phyloP scores from a whole-genome alignment of 2,329 filamentous ascomycete genomes.

The Madurella mycetomatis region DNA sequence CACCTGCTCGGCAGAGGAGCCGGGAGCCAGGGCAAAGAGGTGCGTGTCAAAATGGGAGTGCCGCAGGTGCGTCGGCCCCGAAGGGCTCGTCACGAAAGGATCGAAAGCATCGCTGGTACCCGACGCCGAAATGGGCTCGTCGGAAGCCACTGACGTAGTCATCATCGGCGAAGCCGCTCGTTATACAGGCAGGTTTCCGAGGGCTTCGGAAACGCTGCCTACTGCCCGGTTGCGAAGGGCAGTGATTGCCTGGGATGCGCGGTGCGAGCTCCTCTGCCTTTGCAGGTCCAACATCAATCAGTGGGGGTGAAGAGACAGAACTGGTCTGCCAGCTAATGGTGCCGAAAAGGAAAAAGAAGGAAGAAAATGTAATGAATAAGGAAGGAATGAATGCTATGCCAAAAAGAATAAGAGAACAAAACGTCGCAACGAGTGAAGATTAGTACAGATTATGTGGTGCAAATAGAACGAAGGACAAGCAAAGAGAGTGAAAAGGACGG shows the following conservation, averaged over 20 bases:
- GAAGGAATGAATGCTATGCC: not conserved
- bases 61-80: conserved; percentile 54
- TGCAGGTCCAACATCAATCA: conserved; percentile 17
- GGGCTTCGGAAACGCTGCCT: not conserved
- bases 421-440: conserved; percentile 4
- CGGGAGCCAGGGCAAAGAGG: conserved; percentile 71
- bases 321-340: conserved; percentile 1
- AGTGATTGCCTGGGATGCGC: conserved; percentile 8
- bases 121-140: conserved; percentile 22
- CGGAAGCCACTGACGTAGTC: conserved; percentile 25
- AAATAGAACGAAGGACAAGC: conserved; percentile 2
- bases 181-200: conserved; percentile 4
- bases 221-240: conserved; percentile 6
- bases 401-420: conserved; percentile 11
- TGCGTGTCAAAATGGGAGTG: conserved; percentile 81
- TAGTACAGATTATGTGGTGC: conserved; percentile 10
- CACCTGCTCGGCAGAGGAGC: conserved; percentile 75
- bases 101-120: conserved; percentile 36
- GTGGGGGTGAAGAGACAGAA: conserved; percentile 4
- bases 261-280: conserved; percentile 14
- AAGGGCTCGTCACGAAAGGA: conserved; percentile 52
- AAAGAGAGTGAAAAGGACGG: conserved; percentile 7
- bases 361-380: conserved; percentile 7
- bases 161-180: conserved; percentile 17
- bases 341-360: conserved; percentile 1